Base-by-base conservation (phyloP, 2,329 filamentous ascomycete genomes). In the Paecilomyces formosus region DNA sequence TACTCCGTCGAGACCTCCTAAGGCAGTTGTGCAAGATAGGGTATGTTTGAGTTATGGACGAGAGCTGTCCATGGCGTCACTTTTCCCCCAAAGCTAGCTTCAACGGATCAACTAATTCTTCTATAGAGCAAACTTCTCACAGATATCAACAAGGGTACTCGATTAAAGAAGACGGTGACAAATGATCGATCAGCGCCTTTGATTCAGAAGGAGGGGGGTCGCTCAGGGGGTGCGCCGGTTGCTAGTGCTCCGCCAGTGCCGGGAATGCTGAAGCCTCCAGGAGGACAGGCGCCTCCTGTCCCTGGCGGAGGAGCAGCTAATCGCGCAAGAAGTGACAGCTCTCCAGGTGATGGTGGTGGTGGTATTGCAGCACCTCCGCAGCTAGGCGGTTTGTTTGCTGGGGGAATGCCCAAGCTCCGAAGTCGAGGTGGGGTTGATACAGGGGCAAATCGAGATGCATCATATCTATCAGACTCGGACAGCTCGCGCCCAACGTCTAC, bases 391-490 rank as follows among this genome's bases (percentile, higher is more conserved):
- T 74, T 99, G 26, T 96, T 99, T 70, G 91, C 90, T 1, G 92
- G 91, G 35, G 94, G 93, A 39, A 97, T 97, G 85, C 94, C 94
- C 2, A 97, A 97, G 77, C 73, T 99, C 68, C 89, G 90, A 73
- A 97, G 95, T 78, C 89, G 91, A 58, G 92, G 90, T 54, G 88
- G 88, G 45, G 80, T 93, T 60, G 83, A 91, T 73, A 93, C 89
- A 1, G 89, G 87, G 72, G 88, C 88, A 64, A 85, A 82, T 64
- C 80, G 79, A 62, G 86, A 86, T 63, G 85, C 90, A 31, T 86
- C 90, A 60, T 93, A 93, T 70, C 76, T 88, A 56, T 92, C 90
- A 60, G 92, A 96, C 70, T 85, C 89, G n/a, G 91, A 92, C 68
- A 78, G 72, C 53, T 76, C 79, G 57, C 82, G 84, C 12, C 77